Conservation (phyloP, 768 basidiomycete species). For the Amanita rubescens region DNA sequence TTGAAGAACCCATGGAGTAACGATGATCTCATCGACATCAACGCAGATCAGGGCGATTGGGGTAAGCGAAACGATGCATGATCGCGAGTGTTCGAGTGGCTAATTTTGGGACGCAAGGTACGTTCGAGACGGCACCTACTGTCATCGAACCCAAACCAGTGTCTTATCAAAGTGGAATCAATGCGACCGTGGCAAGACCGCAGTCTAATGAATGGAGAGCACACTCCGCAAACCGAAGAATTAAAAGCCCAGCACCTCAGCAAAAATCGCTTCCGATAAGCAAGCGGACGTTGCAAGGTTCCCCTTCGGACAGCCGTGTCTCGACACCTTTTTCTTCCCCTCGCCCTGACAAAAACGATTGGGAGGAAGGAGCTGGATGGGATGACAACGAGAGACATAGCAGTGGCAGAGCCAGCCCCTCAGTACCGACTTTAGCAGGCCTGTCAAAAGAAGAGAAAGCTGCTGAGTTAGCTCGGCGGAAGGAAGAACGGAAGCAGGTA, state of each 20-base stretch:
- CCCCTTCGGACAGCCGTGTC: slow-evolving; percentile 12
- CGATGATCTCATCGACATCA: slow-evolving; percentile 86
- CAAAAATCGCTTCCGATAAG: not conserved
- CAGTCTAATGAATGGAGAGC: not conserved
- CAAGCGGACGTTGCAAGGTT: not conserved
- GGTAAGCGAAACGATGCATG: slow-evolving; percentile 44
- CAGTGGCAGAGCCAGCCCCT: slow-evolving; percentile 2
- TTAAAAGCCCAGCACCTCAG: not conserved
- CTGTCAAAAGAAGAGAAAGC: slow-evolving; percentile 90
- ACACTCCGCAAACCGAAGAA: not conserved
- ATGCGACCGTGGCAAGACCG: slow-evolving; percentile 1
- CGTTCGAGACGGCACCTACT: slow-evolving; percentile 61
- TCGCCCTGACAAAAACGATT: slow-evolving; percentile 15
- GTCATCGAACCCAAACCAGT: slow-evolving; percentile 13
- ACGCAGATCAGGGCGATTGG: slow-evolving; percentile 94
- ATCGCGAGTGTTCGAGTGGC: not conserved
- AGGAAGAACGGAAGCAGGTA: slow-evolving; percentile 90
- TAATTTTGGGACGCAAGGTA: slow-evolving; percentile 34
- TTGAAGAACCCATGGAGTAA: slow-evolving; percentile 58
- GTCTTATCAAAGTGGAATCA: not conserved
- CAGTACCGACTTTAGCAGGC: slow-evolving; percentile 28
- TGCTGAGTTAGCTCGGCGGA: slow-evolving; percentile 83
- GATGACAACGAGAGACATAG: slow-evolving; percentile 9
- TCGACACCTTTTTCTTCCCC: slow-evolving; percentile 18
- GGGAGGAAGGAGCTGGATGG: slow-evolving; percentile 21